A percentile compares a stretch with the other conserved stretches of the same genome.
Evolutionary conservation across 495 filamentous ascomycete genomes (phyloP).

Genomic region (Sphaerosporella brunnea): DNA sequence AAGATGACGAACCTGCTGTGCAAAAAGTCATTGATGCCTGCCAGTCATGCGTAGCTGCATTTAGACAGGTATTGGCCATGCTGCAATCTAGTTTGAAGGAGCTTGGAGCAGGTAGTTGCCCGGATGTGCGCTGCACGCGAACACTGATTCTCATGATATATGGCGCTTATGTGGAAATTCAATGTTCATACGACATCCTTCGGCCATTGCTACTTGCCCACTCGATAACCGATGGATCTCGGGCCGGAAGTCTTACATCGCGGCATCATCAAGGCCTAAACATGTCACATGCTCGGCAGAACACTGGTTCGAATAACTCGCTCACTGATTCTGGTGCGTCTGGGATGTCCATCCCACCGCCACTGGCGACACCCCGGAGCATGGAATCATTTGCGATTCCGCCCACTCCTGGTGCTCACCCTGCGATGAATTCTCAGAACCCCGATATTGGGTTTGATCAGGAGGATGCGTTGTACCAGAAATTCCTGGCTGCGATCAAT

Average conservation of each 20-base stretch:
- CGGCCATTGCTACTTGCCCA: slow-evolving; percentile 15
- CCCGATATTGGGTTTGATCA: slow-evolving; percentile 22
- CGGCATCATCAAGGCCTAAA: neutral
- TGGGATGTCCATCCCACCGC: slow-evolving; percentile 3
- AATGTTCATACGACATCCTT: slow-evolving; percentile 20
- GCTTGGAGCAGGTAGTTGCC: slow-evolving; percentile 43
- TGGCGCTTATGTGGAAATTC: slow-evolving; percentile 62
- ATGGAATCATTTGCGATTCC: slow-evolving; percentile 15
- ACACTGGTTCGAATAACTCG: slow-evolving; percentile 1
- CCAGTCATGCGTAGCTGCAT: slow-evolving; percentile 55
- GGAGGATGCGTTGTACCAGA: slow-evolving; percentile 21
- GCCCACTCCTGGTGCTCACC: slow-evolving; percentile 10
- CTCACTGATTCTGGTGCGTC: slow-evolving; percentile 1
- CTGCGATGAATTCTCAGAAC: slow-evolving; percentile 13
- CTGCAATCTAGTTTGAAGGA: slow-evolving; percentile 50
- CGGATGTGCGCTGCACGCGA: slow-evolving; percentile 61
- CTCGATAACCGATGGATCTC: neutral
- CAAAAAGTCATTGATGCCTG: slow-evolving; percentile 48
- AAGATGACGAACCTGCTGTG: slow-evolving; percentile 19
- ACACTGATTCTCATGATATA: slow-evolving; percentile 65
- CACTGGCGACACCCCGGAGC: slow-evolving; percentile 14
- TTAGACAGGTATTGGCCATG: slow-evolving; percentile 54
- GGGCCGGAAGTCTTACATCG: neutral
- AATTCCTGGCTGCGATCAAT: slow-evolving; percentile 21
- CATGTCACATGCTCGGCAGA: neutral